Conservation (phyloP, 129 eudicot genomes). For the Centaurea solstitialis region DNA sequence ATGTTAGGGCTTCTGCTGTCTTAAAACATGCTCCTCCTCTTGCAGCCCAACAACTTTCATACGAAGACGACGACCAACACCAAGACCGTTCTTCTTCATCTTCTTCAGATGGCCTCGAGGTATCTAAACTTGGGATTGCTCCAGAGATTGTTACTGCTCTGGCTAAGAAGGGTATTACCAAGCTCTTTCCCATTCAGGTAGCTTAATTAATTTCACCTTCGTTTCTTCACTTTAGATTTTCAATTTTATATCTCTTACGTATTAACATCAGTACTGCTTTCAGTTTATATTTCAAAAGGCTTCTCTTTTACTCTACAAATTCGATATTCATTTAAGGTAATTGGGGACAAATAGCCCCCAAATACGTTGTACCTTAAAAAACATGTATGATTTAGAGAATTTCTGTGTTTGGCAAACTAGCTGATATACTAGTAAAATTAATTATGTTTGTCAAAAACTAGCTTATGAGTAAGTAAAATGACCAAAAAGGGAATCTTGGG, state of each 20-base stretch:
- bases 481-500: too few species aligned
- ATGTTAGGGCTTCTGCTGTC: conserved; percentile 29
- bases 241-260: neutral
- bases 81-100: conserved; percentile 13
- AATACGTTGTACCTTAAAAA: too few species aligned
- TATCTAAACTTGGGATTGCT: conserved; percentile 64
- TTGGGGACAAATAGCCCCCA: neutral
- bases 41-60: conserved; percentile 40
- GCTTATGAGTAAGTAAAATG: too few species aligned
- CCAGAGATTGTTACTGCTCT: conserved; percentile 49
- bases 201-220: neutral
- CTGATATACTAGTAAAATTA: too few species aligned
- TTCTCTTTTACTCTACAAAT: neutral
- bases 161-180: conserved; percentile 58
- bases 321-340: neutral
- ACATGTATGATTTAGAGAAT: neutral
- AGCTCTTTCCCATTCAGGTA: conserved; percentile 86
- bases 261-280: neutral
- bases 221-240: neutral
- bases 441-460: too few species aligned
- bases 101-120: conserved; percentile 54
- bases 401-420: neutral
- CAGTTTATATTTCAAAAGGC: neutral
- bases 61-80: conserved; percentile 42
- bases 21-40: conserved; percentile 35